Percentiles rank a stretch among this genome's conserved stretches.
Conservation (phyloP, 2,329 filamentous ascomycete genomes). For the Calcarisporium arbuscula region DNA sequence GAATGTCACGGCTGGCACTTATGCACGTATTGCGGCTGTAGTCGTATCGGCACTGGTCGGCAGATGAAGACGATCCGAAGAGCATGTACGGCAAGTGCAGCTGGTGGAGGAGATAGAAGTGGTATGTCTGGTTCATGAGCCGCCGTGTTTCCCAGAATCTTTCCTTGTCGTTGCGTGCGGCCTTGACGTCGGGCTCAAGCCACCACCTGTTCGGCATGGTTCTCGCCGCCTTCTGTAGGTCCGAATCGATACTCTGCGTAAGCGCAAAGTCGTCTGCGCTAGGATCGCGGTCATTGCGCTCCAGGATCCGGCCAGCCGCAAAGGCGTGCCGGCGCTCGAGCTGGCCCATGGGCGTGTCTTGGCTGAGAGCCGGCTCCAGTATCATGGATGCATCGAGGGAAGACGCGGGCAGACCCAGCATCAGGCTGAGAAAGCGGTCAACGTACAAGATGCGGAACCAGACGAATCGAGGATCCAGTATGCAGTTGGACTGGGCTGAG, state of each 20-base stretch:
- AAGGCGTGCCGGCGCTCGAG: conserved; percentile 25
- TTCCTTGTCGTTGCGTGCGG: conserved; percentile 11
- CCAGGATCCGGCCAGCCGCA: conserved; percentile 28
- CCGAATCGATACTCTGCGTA: conserved; percentile 25
- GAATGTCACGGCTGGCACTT: conserved; percentile 30
- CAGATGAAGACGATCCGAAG: conserved; percentile 8
- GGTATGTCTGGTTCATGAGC: conserved; percentile 27
- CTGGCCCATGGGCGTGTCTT: conserved; percentile 18
- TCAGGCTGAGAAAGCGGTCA: conserved; percentile 31
- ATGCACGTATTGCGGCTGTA: conserved; percentile 29
- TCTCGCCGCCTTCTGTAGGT: conserved; percentile 23
- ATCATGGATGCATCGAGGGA: conserved; percentile 16
- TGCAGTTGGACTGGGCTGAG: conserved; percentile 1
- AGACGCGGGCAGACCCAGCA: conserved; percentile 32
- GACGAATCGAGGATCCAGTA: conserved; percentile 14
- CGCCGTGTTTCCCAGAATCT: conserved; percentile 24
- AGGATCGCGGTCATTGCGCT: conserved; percentile 25
- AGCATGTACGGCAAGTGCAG: conserved; percentile 35
- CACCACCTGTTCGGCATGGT: conserved; percentile 29
- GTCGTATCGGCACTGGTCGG: conserved; percentile 14
- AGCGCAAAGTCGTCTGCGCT: conserved; percentile 14
- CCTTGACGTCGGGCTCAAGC: conserved; percentile 21
- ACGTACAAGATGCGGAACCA: conserved; percentile 32
- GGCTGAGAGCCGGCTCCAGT: conserved; percentile 9
- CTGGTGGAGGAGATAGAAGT: conserved; percentile 31